phyloP scores from a whole-genome alignment of 805 yeast genomes.

The Cyberlindnera petersonii region DNA sequence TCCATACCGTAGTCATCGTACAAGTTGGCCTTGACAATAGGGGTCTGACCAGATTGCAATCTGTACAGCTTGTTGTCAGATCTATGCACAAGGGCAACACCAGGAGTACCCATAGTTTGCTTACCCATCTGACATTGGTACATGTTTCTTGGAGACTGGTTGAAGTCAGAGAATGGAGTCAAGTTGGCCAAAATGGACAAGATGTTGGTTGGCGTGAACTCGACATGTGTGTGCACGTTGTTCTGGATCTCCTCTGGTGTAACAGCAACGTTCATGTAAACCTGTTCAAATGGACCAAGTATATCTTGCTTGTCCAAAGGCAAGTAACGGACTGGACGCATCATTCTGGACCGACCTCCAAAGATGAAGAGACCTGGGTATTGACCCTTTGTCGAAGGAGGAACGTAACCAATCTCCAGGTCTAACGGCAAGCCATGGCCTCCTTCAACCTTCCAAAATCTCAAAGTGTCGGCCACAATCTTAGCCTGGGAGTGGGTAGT shows the following conservation, averaged over 20 bases:
- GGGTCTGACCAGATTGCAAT: conserved; percentile 93
- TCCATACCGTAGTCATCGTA: conserved; percentile 98
- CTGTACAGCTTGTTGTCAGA: conserved; percentile 93
- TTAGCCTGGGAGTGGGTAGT: conserved; percentile 85
- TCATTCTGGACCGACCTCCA: conserved; percentile 92
- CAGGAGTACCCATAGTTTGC: conserved; percentile 99
- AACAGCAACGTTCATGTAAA: conserved; percentile 93
- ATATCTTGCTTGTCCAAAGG: conserved; percentile 81
- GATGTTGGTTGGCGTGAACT: conserved; percentile 90
- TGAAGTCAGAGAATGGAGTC: conserved; percentile 97
- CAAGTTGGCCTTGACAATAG: conserved; percentile 88
- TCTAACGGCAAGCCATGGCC: conserved; percentile 73
- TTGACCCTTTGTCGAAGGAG: conserved; percentile 94
- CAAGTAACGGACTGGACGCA: conserved; percentile 89
- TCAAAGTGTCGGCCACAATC: conserved; percentile 80
- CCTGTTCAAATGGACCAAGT: conserved; percentile 97
- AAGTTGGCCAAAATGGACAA: conserved; percentile 91
- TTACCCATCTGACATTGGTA: conserved; percentile 99
- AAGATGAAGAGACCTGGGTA: conserved; percentile 93
- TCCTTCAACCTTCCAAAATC: conserved; percentile 91
- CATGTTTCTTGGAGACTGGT: conserved; percentile 99
- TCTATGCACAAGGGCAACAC: conserved; percentile 88
- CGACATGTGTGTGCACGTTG: conserved; percentile 86
- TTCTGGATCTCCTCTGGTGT: conserved; percentile 85
- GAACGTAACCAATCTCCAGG: conserved; percentile 92